Evolutionary conservation across 371 early-diverging fungal genomes (phyloP), one percentile per base, ranked within the genome.

Genomic region (Mucor velutinosus): DNA sequence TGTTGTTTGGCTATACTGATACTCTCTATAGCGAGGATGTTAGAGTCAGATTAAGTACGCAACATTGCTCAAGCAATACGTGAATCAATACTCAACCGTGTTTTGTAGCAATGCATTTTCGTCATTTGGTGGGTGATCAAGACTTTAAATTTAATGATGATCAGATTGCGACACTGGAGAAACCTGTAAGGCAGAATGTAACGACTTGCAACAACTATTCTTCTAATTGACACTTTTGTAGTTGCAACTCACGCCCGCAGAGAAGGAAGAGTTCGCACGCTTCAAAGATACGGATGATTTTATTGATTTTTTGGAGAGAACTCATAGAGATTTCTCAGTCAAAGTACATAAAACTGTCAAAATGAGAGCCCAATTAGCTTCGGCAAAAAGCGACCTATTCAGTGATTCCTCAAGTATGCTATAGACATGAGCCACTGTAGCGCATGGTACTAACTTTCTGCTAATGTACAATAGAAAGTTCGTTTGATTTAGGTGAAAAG

Each of bases 261-360:
- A 83, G 35, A 37, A 70, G 12, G 62, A 68, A 15, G 57, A 56
- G 47, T 39, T 82, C 1, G 64, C 59, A 25, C 15, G 15, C 12
- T 62, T 77, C 19, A 51, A 71, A 27, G 65, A 83, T 49, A 77
- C 79, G 1, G 83, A 83, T 68, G 76, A 75, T 12, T 66, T 83
- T 4, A 76, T 81, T 53, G 81, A 83, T 19, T 76, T 83, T 27
- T 74, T 83, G 29, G 78, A 81, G 51, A 69, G 71, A 21, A 75
- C 75, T 3, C 72, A 70, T 4, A 71, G 79, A 58, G 66, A 75
- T 11, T 81, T 73, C 62, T 74, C 83, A 14, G 67, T 83, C 29
- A 80, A 79, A 37, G 71, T 81, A 19, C 83, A 83, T 55, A 83
- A 79, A 30, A 76, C 79, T 4, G 75, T 77, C n/a, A 53, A 75